These are phyloP conservation scores for Aspergillus arachidicola DNA, from an alignment of 2,329 filamentous ascomycete species.

Conservation along the genomic window DNA sequence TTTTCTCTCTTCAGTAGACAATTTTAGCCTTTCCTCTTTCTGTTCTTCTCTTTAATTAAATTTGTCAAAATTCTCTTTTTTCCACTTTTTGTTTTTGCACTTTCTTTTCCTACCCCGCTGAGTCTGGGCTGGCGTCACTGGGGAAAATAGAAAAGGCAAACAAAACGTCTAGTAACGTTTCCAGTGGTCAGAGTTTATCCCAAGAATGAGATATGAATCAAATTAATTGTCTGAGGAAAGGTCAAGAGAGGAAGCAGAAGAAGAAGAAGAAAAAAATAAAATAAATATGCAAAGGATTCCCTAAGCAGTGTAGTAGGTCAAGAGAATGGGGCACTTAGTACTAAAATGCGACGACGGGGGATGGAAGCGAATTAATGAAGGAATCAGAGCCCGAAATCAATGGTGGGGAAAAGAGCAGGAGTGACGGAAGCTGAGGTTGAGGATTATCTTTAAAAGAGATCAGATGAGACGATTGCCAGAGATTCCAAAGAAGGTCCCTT, in stretches of 20 bases:
- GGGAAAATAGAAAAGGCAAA: background rate
- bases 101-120: constrained; percentile 8
- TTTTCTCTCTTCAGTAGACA: too few species aligned
- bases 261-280: background rate
- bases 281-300: background rate
- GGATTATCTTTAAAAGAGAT: background rate
- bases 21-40: background rate
- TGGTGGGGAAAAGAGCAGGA: background rate
- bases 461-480: background rate
- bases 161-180: too few species aligned
- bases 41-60: background rate
- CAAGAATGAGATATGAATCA: background rate
- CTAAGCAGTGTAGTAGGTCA: background rate
- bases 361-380: background rate
- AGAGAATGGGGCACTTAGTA: background rate
- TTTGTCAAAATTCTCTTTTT: constrained; percentile 1
- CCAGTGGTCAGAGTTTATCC: too few species aligned
- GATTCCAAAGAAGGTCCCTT: background rate
- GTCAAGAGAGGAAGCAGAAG: background rate
- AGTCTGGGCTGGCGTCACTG: constrained; percentile 1
- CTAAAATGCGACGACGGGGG: background rate
- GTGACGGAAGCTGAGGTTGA: background rate
- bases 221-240: background rate
- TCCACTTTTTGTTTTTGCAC: background rate
- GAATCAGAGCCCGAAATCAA: background rate